These are phyloP conservation scores for Aspergillus felis DNA, from an alignment of 2,329 filamentous ascomycete genomes.

Conservation along the genomic window DNA sequence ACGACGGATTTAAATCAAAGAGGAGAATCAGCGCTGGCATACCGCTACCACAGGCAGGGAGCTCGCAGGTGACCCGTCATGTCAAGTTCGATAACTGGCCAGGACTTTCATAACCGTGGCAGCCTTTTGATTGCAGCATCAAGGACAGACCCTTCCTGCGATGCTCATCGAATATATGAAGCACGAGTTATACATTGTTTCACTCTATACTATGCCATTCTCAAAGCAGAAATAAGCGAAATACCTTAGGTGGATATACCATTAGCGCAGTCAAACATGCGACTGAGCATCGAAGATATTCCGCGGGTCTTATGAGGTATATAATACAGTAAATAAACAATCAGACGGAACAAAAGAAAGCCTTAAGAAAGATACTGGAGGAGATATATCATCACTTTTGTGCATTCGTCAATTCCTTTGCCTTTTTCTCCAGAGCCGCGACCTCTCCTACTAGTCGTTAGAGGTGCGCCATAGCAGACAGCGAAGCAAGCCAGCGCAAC, in stretches of 20 bases:
- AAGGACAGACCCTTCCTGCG: background rate
- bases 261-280: background rate
- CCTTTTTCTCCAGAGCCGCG: slow-evolving; percentile 32
- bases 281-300: background rate
- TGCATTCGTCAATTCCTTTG: slow-evolving; percentile 27
- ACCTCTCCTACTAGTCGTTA: slow-evolving; percentile 29
- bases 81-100: background rate
- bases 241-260: background rate
- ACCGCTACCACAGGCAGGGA: background rate
- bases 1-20: slow-evolving; percentile 1
- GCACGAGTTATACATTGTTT: background rate
- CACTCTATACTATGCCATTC: background rate
- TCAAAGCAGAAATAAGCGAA: background rate
- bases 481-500: slow-evolving; percentile 4
- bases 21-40: slow-evolving; percentile 4
- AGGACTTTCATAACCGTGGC: background rate
- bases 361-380: background rate
- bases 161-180: background rate
- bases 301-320: background rate
- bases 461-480: slow-evolving; percentile 1
- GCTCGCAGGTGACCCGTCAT: background rate
- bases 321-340: background rate
- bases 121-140: background rate
- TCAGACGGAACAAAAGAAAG: background rate
- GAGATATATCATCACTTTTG: slow-evolving; percentile 20